Conservation (phyloP, 768 basidiomycete species). For the Sporobolomyces roseus region DNA sequence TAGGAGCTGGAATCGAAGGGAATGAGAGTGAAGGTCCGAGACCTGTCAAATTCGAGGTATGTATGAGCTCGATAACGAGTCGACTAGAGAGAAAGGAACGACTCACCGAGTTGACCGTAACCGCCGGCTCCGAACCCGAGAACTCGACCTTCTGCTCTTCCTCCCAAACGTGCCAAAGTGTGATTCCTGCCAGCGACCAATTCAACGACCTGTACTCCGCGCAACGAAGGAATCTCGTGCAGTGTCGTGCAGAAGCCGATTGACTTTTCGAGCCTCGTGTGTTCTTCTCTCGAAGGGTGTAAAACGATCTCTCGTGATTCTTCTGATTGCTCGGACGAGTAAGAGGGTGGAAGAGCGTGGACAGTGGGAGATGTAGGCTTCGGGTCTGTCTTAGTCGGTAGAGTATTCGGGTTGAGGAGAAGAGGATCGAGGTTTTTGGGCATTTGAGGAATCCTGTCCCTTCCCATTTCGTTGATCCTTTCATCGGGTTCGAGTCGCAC, state of each 20-base stretch:
- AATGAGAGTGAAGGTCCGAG: slow-evolving; percentile 25
- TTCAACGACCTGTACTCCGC: slow-evolving; percentile 62
- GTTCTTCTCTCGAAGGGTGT: slow-evolving; percentile 45
- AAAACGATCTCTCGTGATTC: slow-evolving; percentile 10
- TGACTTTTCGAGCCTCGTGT: slow-evolving; percentile 43
- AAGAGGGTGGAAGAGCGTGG: slow-evolving; percentile 32
- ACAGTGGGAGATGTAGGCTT: slow-evolving; percentile 51
- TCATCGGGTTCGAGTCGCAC: slow-evolving; percentile 36
- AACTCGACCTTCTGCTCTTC: slow-evolving; percentile 61
- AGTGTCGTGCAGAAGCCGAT: slow-evolving; percentile 66
- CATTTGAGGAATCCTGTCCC: slow-evolving; percentile 52
- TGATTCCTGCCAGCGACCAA: slow-evolving; percentile 67
- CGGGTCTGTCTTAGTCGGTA: slow-evolving; percentile 52
- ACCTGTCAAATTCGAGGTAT: slow-evolving; percentile 9
- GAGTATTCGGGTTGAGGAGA: slow-evolving; percentile 52
- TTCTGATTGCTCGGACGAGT: slow-evolving; percentile 38
- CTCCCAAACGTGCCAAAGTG: slow-evolving; percentile 62
- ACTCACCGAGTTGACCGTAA: slow-evolving; percentile 77
- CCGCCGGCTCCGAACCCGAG: slow-evolving; percentile 88
- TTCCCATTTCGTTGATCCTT: slow-evolving; percentile 27
- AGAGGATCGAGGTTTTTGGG: slow-evolving; percentile 56
- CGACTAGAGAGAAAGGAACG: slow-evolving; percentile 31
- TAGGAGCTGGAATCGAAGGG: slow-evolving; percentile 46
- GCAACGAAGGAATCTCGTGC: slow-evolving; percentile 72
- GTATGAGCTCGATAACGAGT: neutral